Conservation (phyloP, 495 filamentous ascomycete genomes). For the Clavariopsis aquatica region DNA sequence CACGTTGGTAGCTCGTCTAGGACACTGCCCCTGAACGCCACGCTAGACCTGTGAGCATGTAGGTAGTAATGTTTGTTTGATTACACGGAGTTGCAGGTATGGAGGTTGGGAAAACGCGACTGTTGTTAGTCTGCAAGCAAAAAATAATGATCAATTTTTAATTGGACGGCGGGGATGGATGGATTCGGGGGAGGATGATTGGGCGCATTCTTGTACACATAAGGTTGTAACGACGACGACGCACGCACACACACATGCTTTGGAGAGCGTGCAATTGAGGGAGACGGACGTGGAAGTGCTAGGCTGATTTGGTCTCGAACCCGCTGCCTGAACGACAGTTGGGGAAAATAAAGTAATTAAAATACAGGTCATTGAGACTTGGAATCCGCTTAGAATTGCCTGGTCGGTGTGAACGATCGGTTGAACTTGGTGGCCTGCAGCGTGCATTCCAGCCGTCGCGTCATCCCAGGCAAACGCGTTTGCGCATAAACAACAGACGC, state of each 20-base stretch:
- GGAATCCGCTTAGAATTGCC: slow-evolving; percentile 18
- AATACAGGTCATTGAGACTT: neutral
- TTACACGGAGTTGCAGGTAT: slow-evolving; percentile 1
- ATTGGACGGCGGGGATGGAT: slow-evolving; percentile 2
- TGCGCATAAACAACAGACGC: slow-evolving; percentile 5
- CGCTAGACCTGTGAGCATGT: slow-evolving; percentile 15
- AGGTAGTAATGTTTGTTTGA: slow-evolving; percentile 4
- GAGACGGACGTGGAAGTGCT: neutral
- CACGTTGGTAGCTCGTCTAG: slow-evolving; percentile 57
- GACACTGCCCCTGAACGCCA: slow-evolving; percentile 44
- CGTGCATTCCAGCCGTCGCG: slow-evolving; percentile 15
- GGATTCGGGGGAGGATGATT: neutral
- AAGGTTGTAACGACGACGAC: neutral
- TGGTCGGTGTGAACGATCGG: neutral
- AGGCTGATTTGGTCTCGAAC: too few species aligned
- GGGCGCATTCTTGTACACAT: slow-evolving; percentile 17
- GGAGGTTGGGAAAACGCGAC: neutral
- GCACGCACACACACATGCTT: too few species aligned
- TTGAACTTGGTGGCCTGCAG: slow-evolving; percentile 25
- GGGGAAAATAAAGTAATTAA: too few species aligned
- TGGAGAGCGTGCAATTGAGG: neutral
- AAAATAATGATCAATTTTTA: slow-evolving; percentile 29
- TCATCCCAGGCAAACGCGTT: neutral
- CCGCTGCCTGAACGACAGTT: too few species aligned
- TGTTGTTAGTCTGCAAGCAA: slow-evolving; percentile 1